A percentile compares a stretch with the other conserved stretches of the same genome.
These are phyloP conservation scores for Ambrosiella xylebori DNA, from an alignment of 2,329 filamentous ascomycete species.

Conservation along the genomic window DNA sequence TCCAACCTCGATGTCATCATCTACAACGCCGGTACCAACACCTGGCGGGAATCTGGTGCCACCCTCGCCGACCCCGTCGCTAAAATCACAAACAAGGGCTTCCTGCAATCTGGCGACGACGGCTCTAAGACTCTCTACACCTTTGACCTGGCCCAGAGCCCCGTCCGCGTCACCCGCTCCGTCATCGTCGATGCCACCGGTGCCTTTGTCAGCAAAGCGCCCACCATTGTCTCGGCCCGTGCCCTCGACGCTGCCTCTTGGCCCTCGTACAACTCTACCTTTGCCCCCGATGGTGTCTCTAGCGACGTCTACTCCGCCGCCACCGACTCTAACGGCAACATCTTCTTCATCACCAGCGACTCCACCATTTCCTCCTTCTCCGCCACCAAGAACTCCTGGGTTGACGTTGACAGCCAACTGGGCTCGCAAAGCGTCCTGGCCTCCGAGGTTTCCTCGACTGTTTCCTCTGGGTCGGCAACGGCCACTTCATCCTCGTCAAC, in stretches of 20 bases:
- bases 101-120: constrained; percentile 54
- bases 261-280: constrained; percentile 61
- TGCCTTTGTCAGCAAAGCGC: constrained; percentile 29
- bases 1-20: constrained; percentile 51
- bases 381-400: constrained; percentile 57
- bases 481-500: constrained; percentile 18
- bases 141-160: constrained; percentile 57
- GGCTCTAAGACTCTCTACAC: constrained; percentile 62
- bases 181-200: constrained; percentile 48
- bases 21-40: constrained; percentile 40
- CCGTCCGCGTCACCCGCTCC: constrained; percentile 57
- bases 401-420: constrained; percentile 51
- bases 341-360: constrained; percentile 66
- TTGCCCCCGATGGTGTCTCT: constrained; percentile 43
- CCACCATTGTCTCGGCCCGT: constrained; percentile 24
- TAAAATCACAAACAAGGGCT: constrained; percentile 42
- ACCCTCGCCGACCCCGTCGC: constrained; percentile 43
- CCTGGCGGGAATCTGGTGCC: constrained; percentile 52
- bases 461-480: constrained; percentile 17
- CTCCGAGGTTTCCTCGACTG: constrained; percentile 17
- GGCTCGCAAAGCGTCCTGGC: constrained; percentile 26
- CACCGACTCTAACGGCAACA: constrained; percentile 43
- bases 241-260: constrained; percentile 44
- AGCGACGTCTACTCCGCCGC: constrained; percentile 59
- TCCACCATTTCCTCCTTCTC: constrained; percentile 59